These are phyloP conservation scores for Penicillium hesseltinei DNA, from an alignment of 2,329 filamentous ascomycete species.

Conservation along the genomic window DNA sequence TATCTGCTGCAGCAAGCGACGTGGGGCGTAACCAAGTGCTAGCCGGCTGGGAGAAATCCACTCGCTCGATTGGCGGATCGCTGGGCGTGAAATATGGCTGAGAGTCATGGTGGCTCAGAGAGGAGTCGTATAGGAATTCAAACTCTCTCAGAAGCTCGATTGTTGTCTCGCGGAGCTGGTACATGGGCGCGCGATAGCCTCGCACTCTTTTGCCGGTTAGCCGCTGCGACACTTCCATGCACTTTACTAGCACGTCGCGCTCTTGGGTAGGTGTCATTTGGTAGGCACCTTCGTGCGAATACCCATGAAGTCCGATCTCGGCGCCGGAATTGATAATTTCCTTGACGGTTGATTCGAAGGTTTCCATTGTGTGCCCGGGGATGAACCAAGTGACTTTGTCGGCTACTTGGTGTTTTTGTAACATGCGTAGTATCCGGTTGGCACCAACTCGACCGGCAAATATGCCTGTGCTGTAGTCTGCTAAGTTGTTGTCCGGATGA, in stretches of 20 bases:
- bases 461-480: background rate
- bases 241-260: background rate
- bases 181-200: background rate
- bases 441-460: background rate
- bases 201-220: background rate
- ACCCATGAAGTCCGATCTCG: background rate
- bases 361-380: background rate
- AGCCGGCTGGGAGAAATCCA: background rate
- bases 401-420: background rate
- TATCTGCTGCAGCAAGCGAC: background rate
- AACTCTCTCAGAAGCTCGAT: background rate
- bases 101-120: background rate
- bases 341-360: background rate
- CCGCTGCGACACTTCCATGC: background rate
- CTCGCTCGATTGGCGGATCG: background rate
- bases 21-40: background rate
- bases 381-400: background rate
- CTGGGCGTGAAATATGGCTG: background rate
- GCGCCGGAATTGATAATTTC: background rate
- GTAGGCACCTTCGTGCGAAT: background rate
- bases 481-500: background rate
- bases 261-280: background rate
- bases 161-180: background rate
- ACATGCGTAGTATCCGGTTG: background rate
- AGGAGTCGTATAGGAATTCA: background rate